Conservation (phyloP, 23 red algal genomes). For the Gracilaria caudata region DNA sequence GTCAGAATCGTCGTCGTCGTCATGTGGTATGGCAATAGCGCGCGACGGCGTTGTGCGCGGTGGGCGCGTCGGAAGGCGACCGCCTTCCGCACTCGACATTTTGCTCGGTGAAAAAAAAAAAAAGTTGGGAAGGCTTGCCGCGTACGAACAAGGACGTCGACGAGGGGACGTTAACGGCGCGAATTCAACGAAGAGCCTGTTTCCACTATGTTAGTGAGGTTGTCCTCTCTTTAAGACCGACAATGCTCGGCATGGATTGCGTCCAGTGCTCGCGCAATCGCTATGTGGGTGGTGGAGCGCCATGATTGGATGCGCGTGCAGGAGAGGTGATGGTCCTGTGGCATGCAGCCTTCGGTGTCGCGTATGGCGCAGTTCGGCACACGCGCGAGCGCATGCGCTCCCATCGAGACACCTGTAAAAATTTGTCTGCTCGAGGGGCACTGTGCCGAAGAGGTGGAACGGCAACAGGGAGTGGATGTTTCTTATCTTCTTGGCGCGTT, state of each 20-base stretch:
- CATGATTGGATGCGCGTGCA: slow-evolving; percentile 24
- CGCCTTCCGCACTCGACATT: slow-evolving; percentile 38
- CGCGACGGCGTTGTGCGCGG: neutral
- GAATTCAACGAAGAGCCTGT: neutral
- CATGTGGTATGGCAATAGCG: slow-evolving; percentile 33
- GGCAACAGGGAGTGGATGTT: neutral
- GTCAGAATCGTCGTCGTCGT: slow-evolving; percentile 13
- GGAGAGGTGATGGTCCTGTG: neutral
- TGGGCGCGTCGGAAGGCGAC: neutral
- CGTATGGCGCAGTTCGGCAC: neutral
- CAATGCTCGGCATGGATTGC: neutral
- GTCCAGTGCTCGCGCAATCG: slow-evolving; percentile 1
- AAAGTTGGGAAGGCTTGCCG: no score
- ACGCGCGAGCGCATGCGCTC: neutral
- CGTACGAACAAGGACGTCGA: neutral
- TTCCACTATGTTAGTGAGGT: neutral
- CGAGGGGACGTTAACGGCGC: neutral
- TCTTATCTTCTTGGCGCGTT: no score
- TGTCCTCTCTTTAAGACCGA: neutral
- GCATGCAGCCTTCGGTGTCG: no score
- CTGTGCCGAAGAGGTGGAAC: neutral
- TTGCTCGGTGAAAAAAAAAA: no score
- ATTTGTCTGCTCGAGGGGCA: neutral
- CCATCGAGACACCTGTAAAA: neutral
- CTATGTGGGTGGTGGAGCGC: neutral